These are phyloP conservation scores for Penicillium simplicissimum DNA, from an alignment of 495 filamentous ascomycete genomes.

Conservation along the genomic window DNA sequence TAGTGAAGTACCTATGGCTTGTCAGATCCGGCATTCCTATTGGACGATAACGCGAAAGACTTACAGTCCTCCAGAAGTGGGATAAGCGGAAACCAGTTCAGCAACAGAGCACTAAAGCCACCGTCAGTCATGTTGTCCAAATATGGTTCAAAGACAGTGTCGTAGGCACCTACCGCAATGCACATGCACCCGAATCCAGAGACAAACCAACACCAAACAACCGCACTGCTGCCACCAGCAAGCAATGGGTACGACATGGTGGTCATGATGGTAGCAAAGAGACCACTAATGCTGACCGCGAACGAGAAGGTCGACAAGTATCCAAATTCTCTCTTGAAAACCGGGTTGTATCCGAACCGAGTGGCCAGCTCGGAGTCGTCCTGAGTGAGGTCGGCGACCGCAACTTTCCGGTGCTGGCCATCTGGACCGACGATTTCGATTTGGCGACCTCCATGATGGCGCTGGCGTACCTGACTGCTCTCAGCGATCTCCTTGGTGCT, in stretches of 20 bases:
- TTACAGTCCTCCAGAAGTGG: constrained; percentile 49
- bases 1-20: constrained; percentile 40
- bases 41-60: not conserved
- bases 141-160: not conserved
- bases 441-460: constrained; percentile 9
- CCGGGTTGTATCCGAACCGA: constrained; percentile 33
- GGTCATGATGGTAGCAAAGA: constrained; percentile 61
- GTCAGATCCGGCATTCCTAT: not conserved
- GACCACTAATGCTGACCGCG: constrained; percentile 60
- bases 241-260: constrained; percentile 61
- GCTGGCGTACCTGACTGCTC: constrained; percentile 9
- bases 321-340: constrained; percentile 66
- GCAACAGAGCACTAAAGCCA: constrained; percentile 45
- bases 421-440: constrained; percentile 17
- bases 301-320: constrained; percentile 64
- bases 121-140: not conserved
- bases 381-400: constrained; percentile 10
- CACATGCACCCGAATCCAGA: constrained; percentile 64
- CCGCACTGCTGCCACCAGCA: constrained; percentile 59
- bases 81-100: constrained; percentile 55
- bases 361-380: constrained; percentile 22
- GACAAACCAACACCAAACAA: constrained; percentile 66
- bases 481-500: not conserved
- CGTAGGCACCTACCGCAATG: constrained; percentile 47
- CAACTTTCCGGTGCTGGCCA: constrained; percentile 17